These are phyloP conservation scores for Suillus hirtellus DNA, from an alignment of 768 basidiomycete genomes.

Conservation along the genomic window DNA sequence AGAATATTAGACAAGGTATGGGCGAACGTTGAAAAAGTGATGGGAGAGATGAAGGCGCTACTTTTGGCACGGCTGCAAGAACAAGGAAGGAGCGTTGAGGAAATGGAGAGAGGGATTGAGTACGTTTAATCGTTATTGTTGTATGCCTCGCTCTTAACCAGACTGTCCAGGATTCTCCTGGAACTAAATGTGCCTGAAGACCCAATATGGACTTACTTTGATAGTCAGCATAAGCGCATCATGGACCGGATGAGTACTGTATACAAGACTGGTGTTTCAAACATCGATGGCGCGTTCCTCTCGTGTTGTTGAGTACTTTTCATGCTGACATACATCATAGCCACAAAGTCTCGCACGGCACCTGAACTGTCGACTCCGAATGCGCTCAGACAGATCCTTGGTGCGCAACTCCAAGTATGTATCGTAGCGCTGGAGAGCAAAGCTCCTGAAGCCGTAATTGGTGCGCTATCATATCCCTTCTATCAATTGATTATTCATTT, in stretches of 20 bases:
- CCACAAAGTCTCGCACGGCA: conserved; percentile 43
- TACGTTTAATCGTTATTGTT: conserved; percentile 36
- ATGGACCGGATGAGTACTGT: conserved; percentile 71
- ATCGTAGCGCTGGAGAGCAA: conserved; percentile 62
- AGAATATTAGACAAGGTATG: conserved; percentile 96
- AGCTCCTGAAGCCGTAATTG: conserved; percentile 58
- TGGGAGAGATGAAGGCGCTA: conserved; percentile 84
- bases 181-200: conserved; percentile 88
- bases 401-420: conserved; percentile 60
- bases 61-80: conserved; percentile 82
- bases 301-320: conserved; percentile 11
- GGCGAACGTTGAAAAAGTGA: conserved; percentile 91
- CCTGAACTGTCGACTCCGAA: conserved; percentile 38
- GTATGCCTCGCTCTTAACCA: conserved; percentile 7
- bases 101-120: conserved; percentile 98
- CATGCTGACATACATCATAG: conserved; percentile 32
- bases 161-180: conserved; percentile 66
- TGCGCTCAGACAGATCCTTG: conserved; percentile 43
- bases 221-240: conserved; percentile 88
- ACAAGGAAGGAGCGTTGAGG: conserved; percentile 76
- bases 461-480: conserved; percentile 38
- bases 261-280: conserved; percentile 51
- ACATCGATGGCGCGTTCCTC: conserved; percentile 45
- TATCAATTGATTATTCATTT: conserved; percentile 1
- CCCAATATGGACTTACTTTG: conserved; percentile 94